Evolutionary conservation across 2,329 filamentous ascomycete species (phyloP).

Genomic region (Colletotrichum aenigma): DNA sequence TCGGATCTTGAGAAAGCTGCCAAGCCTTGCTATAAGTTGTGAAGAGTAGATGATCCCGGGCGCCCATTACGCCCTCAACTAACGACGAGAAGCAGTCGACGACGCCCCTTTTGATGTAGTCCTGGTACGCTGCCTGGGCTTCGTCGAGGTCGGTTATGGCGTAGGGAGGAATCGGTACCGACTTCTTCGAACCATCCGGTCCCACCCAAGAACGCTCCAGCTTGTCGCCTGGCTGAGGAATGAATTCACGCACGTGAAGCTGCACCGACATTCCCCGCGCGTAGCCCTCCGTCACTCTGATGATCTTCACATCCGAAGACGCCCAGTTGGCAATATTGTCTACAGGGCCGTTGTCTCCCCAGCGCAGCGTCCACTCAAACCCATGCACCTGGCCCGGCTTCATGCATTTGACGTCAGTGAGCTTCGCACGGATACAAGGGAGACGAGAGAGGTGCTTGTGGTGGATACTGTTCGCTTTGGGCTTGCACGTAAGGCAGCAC

Average conservation of each 20-base stretch:
- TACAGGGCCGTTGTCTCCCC: constrained; percentile 55
- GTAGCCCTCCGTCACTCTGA: constrained; percentile 59
- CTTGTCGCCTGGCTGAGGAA: constrained; percentile 59
- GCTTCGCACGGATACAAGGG: constrained; percentile 65
- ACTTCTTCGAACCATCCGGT: constrained; percentile 45
- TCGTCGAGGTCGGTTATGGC: constrained; percentile 61
- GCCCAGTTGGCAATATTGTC: constrained; percentile 63
- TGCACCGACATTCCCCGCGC: constrained; percentile 48
- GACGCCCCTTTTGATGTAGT: constrained; percentile 54
- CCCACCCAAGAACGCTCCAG: constrained; percentile 58
- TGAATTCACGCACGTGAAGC: constrained; percentile 58
- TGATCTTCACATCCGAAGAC: constrained; percentile 51
- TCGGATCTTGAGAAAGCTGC: constrained; percentile 34
- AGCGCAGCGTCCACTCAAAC: constrained; percentile 63
- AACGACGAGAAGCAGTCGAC: constrained; percentile 50
- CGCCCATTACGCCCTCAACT: constrained; percentile 38
- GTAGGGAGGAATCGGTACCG: constrained; percentile 58
- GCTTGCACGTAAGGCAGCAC: constrained; percentile 56
- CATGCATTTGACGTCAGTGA: constrained; percentile 61
- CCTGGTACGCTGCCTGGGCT: constrained; percentile 50
- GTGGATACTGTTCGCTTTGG: constrained; percentile 49
- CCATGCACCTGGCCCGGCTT: constrained; percentile 64
- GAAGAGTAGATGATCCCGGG: constrained; percentile 46
- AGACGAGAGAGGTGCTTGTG: constrained; percentile 48
- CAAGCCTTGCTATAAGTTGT: constrained; percentile 55